Percentiles rank a stretch among this genome's conserved stretches.
Evolutionary conservation across 306 rosid genomes (phyloP).

Genomic region (Rosa chinensis): DNA sequence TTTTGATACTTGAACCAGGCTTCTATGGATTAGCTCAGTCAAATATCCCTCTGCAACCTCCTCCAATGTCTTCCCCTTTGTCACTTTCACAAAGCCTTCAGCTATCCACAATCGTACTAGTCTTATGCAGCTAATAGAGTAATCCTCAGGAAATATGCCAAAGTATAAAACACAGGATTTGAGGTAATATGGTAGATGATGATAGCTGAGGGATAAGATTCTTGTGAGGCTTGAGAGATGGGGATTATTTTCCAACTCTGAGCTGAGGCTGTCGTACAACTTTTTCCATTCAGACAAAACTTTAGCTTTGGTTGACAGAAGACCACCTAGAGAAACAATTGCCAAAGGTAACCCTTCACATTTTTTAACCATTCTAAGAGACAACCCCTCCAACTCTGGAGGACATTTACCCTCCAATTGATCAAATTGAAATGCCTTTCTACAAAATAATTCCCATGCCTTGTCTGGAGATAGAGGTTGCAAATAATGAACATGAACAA

Average conservation of each 20-base stretch:
- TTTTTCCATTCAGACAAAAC: not conserved
- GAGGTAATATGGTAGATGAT: constrained; percentile 28
- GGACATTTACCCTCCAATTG: not conserved
- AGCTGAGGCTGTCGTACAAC: constrained; percentile 8
- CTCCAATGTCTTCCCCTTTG: constrained; percentile 4
- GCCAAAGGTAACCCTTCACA: constrained; percentile 25
- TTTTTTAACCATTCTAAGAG: not conserved
- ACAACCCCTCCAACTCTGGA: not conserved
- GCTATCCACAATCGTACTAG: constrained; percentile 25
- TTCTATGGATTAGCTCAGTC: constrained; percentile 3
- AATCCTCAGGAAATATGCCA: constrained; percentile 16
- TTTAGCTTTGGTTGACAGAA: constrained; percentile 9
- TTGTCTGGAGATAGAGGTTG: not conserved
- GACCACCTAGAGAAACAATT: constrained; percentile 15
- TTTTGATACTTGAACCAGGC: not conserved
- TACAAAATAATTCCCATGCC: constrained; percentile 20
- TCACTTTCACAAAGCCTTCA: constrained; percentile 17
- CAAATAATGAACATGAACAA: constrained; percentile 9
- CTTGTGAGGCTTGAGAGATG: constrained; percentile 6
- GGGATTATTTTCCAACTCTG: constrained; percentile 9
- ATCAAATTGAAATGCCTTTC: not conserved
- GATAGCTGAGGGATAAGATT: constrained; percentile 12
- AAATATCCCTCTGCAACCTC: constrained; percentile 20
- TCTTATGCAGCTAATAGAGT: not conserved
- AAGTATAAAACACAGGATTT: constrained; percentile 23